Evolutionary conservation across 2,329 filamentous ascomycete genomes (phyloP), one percentile per base, ranked within the genome.

Genomic region (Fusarium sp.): DNA sequence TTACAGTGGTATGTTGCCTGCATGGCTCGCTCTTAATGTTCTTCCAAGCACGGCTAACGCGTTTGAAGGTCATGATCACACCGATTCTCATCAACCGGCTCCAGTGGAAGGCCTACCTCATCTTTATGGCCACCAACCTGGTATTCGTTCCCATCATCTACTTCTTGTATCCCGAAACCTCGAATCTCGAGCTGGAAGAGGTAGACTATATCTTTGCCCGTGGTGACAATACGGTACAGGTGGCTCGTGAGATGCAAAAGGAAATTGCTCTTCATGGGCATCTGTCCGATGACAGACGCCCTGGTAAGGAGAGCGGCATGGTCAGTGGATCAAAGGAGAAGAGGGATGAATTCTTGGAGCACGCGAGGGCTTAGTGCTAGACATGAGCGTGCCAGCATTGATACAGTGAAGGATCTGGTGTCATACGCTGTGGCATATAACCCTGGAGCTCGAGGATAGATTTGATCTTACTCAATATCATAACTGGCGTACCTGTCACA

Each of bases 51-150:
- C 6, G 2, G 1, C 23, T 56, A 3, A 57, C 3, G 0, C n/a
- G 2, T 2, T 1, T 2, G n/a, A 0, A 38, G 80, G 65, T 83
- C 4, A 81, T 82, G 79, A 79, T 84, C 15, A 84, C 81, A 0
- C 81, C 82, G 0, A 31, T 56, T 0, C 27, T 63, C 1, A 49
- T 63, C n/a, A 53, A 56, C 10, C 38, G 60, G 1, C 50, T 60
- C 2, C 17, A 53, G 0, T 60, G 59, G 59, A 60, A 49, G 17
- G 56, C 42, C 0, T 60, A 49, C 13, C 32, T 63, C 1, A 56
- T 63, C 9, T 63, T 63, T 1, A 42, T 54, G 29, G 42, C 49
- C 4, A 63, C 54, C 0, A 63, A 60, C 11, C 42, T 63, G 0
- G 6, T 33, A 3, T 63, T 63, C 7, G 46, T 60, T 0, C 31